phyloP scores from a whole-genome alignment of 495 filamentous ascomycete species.

The Tuber calosporum region DNA sequence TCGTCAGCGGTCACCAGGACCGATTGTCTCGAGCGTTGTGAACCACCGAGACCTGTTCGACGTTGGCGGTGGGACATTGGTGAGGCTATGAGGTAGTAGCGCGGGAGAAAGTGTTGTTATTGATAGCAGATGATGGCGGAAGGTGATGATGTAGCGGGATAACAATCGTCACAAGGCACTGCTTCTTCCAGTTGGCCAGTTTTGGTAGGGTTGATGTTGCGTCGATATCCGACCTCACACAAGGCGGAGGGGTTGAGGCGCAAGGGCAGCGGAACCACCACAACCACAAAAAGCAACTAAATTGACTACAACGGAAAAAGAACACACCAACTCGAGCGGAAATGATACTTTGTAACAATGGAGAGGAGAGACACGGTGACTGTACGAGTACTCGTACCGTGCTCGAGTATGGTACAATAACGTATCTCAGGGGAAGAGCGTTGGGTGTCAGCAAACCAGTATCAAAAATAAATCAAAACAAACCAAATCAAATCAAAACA shows the following conservation, averaged over 20 bases:
- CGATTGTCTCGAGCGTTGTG: constrained; percentile 32
- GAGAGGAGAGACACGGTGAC: neutral
- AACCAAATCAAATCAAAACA: neutral
- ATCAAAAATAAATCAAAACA: neutral
- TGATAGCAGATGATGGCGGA: constrained; percentile 6
- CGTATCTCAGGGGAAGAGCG: neutral
- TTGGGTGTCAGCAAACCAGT: neutral
- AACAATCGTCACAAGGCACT: constrained; percentile 30
- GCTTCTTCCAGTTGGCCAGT: constrained; percentile 9
- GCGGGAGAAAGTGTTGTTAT: constrained; percentile 13
- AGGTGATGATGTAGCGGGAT: constrained; percentile 2
- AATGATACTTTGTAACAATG: too few species aligned
- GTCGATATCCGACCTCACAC: constrained; percentile 20
- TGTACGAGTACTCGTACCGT: neutral
- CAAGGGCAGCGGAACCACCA: neutral
- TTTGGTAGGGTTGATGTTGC: constrained; percentile 21
- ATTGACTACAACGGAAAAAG: neutral
- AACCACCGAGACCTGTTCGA: constrained; percentile 33
- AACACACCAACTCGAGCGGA: neutral
- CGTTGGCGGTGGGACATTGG: constrained; percentile 33
- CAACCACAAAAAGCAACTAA: neutral
- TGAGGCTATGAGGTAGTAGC: constrained; percentile 3
- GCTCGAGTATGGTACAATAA: neutral
- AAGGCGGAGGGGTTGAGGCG: constrained; percentile 9
- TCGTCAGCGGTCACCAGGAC: constrained; percentile 53